Evolutionary conservation across 805 yeast species (phyloP).

Genomic region (Barnettozyma salicaria): DNA sequence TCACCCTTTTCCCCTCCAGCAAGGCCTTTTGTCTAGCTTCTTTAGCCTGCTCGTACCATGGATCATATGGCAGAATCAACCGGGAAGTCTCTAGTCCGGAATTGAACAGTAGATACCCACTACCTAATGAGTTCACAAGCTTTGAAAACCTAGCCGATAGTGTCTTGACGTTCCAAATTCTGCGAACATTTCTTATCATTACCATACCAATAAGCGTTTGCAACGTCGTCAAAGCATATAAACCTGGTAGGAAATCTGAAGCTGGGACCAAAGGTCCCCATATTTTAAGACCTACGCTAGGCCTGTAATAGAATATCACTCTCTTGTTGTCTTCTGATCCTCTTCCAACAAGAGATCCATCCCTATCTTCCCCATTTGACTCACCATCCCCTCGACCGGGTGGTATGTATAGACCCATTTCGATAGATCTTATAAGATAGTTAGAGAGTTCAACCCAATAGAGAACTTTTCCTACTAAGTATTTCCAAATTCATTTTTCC

Average conservation of each 20-base stretch:
- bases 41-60: conserved; percentile 68
- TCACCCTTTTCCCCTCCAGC: conserved; percentile 40
- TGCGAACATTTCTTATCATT: conserved; percentile 22
- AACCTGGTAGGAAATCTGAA: conserved; percentile 52
- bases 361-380: background rate
- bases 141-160: conserved; percentile 28
- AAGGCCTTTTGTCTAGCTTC: conserved; percentile 41
- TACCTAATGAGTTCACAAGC: conserved; percentile 32
- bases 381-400: conserved; percentile 5
- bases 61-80: conserved; percentile 46
- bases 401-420: conserved; percentile 11
- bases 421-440: no score
- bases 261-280: conserved; percentile 78
- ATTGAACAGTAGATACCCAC: conserved; percentile 44
- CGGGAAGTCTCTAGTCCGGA: conserved; percentile 54
- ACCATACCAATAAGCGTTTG: conserved; percentile 47
- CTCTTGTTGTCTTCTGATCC: background rate
- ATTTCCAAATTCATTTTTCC: no score
- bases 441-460: no score
- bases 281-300: conserved; percentile 51
- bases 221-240: conserved; percentile 44
- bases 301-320: conserved; percentile 32
- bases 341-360: background rate
- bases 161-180: conserved; percentile 23
- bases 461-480: no score